Evolutionary conservation across 2,329 filamentous ascomycete genomes (phyloP).

Genomic region (Furcasterigmium furcatum): DNA sequence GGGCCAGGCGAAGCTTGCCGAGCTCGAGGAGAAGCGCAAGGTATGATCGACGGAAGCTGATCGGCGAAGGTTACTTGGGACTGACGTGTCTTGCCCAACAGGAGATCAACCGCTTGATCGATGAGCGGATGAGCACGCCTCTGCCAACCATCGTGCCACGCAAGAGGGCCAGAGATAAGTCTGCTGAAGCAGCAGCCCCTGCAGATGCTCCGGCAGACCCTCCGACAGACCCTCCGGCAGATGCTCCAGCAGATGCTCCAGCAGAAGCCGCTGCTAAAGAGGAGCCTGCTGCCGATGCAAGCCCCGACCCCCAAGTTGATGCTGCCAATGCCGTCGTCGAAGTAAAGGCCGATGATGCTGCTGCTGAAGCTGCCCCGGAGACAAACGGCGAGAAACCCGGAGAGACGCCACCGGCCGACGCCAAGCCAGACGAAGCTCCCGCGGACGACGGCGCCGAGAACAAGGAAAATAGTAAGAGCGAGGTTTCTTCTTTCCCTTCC

Average conservation of each 20-base stretch:
- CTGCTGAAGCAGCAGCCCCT: background rate
- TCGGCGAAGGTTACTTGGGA: too few species aligned
- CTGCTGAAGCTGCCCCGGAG: background rate
- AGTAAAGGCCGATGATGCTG: too few species aligned
- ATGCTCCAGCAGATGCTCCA: background rate
- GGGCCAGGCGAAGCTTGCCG: conserved; percentile 25
- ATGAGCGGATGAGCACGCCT: conserved; percentile 32
- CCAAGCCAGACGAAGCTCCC: background rate
- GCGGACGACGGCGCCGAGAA: background rate
- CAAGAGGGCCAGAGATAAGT: conserved; percentile 5
- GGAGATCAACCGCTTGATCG: conserved; percentile 40
- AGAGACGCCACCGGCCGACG: background rate
- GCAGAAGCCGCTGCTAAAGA: background rate
- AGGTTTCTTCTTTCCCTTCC: conserved; percentile 1
- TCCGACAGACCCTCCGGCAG: background rate
- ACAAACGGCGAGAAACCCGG: background rate
- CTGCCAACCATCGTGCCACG: conserved; percentile 22
- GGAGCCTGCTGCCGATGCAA: background rate
- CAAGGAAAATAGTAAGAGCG: conserved; percentile 1
- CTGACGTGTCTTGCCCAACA: conserved; percentile 14
- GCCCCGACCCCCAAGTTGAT: too few species aligned
- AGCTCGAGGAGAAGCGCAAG: conserved; percentile 28
- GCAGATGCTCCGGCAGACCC: background rate
- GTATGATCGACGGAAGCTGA: conserved; percentile 10
- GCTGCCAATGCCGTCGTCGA: too few species aligned